A percentile compares a stretch with the other conserved stretches of the same genome.
Conservation (phyloP, 1,139 yeast species). For the Sugiyamaella grinbergsii region DNA sequence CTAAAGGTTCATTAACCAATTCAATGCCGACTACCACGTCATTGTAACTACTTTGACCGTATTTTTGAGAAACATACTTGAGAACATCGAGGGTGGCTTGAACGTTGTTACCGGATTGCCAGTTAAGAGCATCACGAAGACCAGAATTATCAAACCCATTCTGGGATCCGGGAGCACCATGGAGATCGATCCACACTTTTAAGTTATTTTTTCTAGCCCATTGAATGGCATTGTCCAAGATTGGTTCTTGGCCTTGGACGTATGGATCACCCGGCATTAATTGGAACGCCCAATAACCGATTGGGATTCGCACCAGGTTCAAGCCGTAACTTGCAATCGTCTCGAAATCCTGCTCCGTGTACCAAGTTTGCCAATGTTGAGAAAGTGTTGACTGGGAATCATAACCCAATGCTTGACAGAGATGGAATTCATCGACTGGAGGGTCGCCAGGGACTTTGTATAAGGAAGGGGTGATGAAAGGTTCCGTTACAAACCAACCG, state of each 20-base stretch:
- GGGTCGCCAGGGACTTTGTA: conserved; percentile 53
- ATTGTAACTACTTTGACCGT: conserved; percentile 62
- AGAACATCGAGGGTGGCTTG: conserved; percentile 55
- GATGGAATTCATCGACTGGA: conserved; percentile 88
- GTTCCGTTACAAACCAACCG: conserved; percentile 88
- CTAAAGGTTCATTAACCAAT: conserved; percentile 87
- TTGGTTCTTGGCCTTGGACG: conserved; percentile 77
- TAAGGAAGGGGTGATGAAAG: conserved; percentile 80
- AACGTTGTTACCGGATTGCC: conserved; percentile 53
- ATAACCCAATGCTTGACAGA: conserved; percentile 62
- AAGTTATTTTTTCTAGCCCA: conserved; percentile 70
- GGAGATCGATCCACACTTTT: conserved; percentile 89
- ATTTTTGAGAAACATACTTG: conserved; percentile 53
- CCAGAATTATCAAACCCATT: conserved; percentile 98
- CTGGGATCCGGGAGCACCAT: conserved; percentile 97
- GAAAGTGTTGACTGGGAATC: conserved; percentile 56
- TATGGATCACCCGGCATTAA: conserved; percentile 72
- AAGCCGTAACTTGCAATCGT: conserved; percentile 67
- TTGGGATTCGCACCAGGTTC: conserved; percentile 85
- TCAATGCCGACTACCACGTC: conserved; percentile 85
- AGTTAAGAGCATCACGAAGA: conserved; percentile 61
- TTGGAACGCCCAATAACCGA: conserved; percentile 95
- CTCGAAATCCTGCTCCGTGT: conserved; percentile 69
- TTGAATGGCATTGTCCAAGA: conserved; percentile 70
- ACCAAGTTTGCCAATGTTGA: conserved; percentile 80